Base-by-base conservation (phyloP, 2,329 filamentous ascomycete genomes). In the Juglanconis oblonga region DNA sequence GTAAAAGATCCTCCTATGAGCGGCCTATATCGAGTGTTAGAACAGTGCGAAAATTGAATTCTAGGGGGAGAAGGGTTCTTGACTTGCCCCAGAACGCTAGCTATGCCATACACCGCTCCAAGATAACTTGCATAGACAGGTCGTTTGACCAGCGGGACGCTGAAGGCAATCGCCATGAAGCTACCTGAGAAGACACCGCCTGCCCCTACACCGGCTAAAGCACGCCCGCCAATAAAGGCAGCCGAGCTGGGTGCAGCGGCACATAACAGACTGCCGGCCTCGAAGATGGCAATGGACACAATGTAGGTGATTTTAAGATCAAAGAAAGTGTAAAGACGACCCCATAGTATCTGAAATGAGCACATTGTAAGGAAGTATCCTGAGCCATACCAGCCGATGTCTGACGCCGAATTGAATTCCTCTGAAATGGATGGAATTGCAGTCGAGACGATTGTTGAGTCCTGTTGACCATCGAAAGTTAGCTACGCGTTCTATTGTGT, bases 141-240 rank as follows among this genome's bases (percentile, higher is more conserved):
- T 24, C 24, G 24, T 24, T 24, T 24, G 24, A 24, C 24, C 24
- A 24, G 24, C 24, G 24, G 24, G 24, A 24, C 24, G 24, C 24
- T 24, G 24, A 24, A 24, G 24, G 24, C 24, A 24, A 24, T 24
- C 24, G 24, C 24, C 24, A 24, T 24, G 24, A 24, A 24, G 24
- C 24, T 24, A 24, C 24, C 24, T 24, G 24, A 24, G 24, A 24
- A 24, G 29, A 66, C 54, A 13, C 63, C 64, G 3, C 31, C 47
- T 4, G 6, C 8, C 7, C 47, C 47, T 6, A 50, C 31, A 3
- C 52, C 52, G 7, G 36, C 38, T 24, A 55, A 32, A 6, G 52
- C 52, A 13, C 52, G 35, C 8, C 52, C 52, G 7, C 44, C 40
- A 38, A 55, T 55, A 17, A 55, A 17, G 31, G 42, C 29, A 5